Percentiles rank a stretch among this genome's conserved stretches.
These are phyloP conservation scores for Chlorella sp. DNA, from an alignment of 139 green algal species.

Conservation along the genomic window DNA sequence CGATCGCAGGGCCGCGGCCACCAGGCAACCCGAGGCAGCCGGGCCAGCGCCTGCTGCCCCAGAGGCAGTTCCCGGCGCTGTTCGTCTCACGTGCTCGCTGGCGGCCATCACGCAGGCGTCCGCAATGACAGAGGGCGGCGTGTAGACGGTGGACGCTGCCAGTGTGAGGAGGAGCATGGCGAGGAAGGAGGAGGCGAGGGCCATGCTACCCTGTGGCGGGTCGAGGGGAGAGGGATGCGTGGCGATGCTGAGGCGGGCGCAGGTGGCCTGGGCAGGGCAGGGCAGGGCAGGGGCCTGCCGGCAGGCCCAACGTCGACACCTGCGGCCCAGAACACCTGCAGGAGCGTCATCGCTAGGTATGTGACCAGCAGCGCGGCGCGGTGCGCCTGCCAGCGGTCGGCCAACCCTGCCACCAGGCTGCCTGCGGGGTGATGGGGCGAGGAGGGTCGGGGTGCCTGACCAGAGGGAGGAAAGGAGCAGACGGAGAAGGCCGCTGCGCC, in stretches of 20 bases:
- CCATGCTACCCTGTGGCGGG: constrained; percentile 20
- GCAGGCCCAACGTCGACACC: too few species aligned
- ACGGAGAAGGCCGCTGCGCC: too few species aligned
- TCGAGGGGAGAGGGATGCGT: too few species aligned
- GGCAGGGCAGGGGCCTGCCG: too few species aligned
- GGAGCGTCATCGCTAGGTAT: background rate
- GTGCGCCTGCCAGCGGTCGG: constrained; percentile 15
- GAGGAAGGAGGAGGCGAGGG: constrained; percentile 1
- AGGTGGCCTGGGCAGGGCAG: too few species aligned
- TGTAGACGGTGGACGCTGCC: background rate
- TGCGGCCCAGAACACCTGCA: too few species aligned
- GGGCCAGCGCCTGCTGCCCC: too few species aligned
- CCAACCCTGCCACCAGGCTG: constrained; percentile 13
- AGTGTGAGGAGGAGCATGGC: constrained; percentile 13
- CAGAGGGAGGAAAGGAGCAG: too few species aligned
- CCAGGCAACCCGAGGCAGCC: too few species aligned
- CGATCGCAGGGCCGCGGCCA: too few species aligned
- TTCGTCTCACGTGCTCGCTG: background rate
- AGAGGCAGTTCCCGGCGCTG: too few species aligned
- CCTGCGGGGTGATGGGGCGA: background rate
- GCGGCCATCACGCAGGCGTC: constrained; percentile 20
- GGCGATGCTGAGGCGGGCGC: too few species aligned
- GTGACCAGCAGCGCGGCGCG: background rate
- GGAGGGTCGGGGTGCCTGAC: background rate
- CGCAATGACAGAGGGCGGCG: background rate